Conservation (phyloP, 345 rosid genomes). For the Brassica carinata region DNA sequence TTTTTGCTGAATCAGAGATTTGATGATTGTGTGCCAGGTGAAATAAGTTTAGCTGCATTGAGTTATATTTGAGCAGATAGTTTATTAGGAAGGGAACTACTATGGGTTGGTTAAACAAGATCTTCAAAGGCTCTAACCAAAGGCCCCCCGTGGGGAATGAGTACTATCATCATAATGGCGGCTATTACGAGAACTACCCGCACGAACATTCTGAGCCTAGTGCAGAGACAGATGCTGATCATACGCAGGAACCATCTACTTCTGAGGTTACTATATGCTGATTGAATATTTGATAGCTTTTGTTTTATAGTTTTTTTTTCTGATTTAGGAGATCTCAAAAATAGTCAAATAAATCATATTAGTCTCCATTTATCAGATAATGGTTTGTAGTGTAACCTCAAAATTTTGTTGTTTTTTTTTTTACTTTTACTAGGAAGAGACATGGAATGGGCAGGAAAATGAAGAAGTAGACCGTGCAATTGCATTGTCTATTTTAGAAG, state of each 20-base stretch:
- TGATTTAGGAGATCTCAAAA: neutral
- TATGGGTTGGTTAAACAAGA: slow-evolving; percentile 89
- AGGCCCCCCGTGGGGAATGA: slow-evolving; percentile 52
- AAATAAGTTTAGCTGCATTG: slow-evolving; percentile 29
- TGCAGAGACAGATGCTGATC: slow-evolving; percentile 35
- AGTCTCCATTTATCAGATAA: too few species aligned
- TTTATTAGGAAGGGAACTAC: slow-evolving; percentile 20
- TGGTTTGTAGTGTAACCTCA: too few species aligned
- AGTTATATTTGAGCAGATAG: slow-evolving; percentile 52
- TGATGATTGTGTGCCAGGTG: slow-evolving; percentile 44
- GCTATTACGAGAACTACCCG: slow-evolving; percentile 50
- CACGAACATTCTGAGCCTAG: slow-evolving; percentile 30
- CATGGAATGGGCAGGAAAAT: slow-evolving; percentile 56
- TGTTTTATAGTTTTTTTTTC: neutral
- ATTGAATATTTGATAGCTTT: neutral
- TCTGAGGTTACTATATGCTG: slow-evolving; percentile 56
- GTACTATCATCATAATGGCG: slow-evolving; percentile 49
- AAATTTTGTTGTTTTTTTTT: neutral
- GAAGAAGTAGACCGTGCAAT: slow-evolving; percentile 86
- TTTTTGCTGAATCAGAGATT: slow-evolving; percentile 3
- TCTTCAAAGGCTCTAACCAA: slow-evolving; percentile 78
- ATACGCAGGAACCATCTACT: slow-evolving; percentile 56
- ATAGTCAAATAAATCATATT: neutral
- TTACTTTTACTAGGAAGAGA: slow-evolving; percentile 54
- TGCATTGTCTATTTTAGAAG: slow-evolving; percentile 79